These are phyloP conservation scores for Backusella parvicylindrica DNA, from an alignment of 192 early-diverging fungal genomes.

Conservation along the genomic window DNA sequence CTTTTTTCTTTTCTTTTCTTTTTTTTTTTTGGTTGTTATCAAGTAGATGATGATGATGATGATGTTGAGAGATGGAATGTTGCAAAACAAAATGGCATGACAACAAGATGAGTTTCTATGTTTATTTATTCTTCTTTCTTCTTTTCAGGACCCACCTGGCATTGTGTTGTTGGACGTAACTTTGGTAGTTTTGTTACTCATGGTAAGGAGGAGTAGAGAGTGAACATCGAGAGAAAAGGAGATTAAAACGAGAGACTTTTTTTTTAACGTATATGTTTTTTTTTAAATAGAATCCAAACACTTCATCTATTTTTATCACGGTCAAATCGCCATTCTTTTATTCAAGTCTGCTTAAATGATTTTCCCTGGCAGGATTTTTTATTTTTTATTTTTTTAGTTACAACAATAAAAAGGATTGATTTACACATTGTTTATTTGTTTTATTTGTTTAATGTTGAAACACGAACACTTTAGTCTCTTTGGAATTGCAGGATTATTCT, in stretches of 20 bases:
- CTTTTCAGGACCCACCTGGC: constrained; percentile 83
- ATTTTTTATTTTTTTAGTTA: not conserved
- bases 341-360: constrained; percentile 84
- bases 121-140: not conserved
- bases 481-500: constrained; percentile 11
- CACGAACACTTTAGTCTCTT: not conserved
- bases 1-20: not conserved
- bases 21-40: no score
- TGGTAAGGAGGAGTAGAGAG: constrained; percentile 45
- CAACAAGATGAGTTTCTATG: not conserved
- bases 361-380: not conserved
- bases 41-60: not conserved
- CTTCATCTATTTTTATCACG: constrained; percentile 99
- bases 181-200: constrained; percentile 99
- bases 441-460: constrained; percentile 10
- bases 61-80: not conserved
- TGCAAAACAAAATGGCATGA: not conserved
- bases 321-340: constrained; percentile 89
- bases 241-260: not conserved
- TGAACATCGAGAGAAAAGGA: not conserved
- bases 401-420: constrained; percentile 4
- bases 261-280: constrained; percentile 6
- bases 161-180: constrained; percentile 97
- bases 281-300: constrained; percentile 69
- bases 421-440: not conserved